Percentiles rank a stretch among this genome's conserved stretches.
Evolutionary conservation across 2,329 filamentous ascomycete genomes (phyloP).

Genomic region (Hyphodiscus sp.): DNA sequence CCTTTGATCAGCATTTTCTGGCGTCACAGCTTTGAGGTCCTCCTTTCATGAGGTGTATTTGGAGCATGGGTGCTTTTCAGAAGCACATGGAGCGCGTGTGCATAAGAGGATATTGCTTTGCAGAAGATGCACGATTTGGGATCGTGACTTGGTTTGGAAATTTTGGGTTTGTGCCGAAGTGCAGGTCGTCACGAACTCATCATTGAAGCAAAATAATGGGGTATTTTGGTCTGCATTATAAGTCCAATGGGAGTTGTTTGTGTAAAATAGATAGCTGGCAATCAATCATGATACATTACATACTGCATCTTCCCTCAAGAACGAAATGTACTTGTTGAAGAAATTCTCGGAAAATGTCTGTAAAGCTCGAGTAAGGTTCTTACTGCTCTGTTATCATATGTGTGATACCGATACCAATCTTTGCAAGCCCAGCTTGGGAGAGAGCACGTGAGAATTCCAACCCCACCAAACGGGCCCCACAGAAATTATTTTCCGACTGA

Average conservation of each 20-base stretch:
- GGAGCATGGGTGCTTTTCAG: slow-evolving; percentile 10
- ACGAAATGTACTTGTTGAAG: background rate
- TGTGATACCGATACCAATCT: no score
- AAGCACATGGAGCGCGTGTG: slow-evolving; percentile 2
- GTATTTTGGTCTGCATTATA: background rate
- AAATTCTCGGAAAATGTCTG: background rate
- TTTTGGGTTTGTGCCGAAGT: slow-evolving; percentile 26
- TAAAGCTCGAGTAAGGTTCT: no score
- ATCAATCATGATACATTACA: slow-evolving; percentile 43
- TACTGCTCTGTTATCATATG: no score
- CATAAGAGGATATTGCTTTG: background rate
- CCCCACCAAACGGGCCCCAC: no score
- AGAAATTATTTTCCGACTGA: no score
- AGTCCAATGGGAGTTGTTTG: background rate
- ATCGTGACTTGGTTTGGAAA: slow-evolving; percentile 7
- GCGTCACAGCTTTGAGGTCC: slow-evolving; percentile 16
- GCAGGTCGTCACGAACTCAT: slow-evolving; percentile 28
- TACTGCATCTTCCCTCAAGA: slow-evolving; percentile 3
- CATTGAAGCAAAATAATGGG: background rate
- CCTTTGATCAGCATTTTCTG: slow-evolving; percentile 30
- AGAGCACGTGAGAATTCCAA: no score
- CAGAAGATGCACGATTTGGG: background rate
- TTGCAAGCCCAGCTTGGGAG: no score
- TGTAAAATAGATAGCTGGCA: slow-evolving; percentile 45
- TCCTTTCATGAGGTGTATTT: slow-evolving; percentile 18